Base-by-base conservation (phyloP, 768 basidiomycete species). In the Russula brevipes region DNA sequence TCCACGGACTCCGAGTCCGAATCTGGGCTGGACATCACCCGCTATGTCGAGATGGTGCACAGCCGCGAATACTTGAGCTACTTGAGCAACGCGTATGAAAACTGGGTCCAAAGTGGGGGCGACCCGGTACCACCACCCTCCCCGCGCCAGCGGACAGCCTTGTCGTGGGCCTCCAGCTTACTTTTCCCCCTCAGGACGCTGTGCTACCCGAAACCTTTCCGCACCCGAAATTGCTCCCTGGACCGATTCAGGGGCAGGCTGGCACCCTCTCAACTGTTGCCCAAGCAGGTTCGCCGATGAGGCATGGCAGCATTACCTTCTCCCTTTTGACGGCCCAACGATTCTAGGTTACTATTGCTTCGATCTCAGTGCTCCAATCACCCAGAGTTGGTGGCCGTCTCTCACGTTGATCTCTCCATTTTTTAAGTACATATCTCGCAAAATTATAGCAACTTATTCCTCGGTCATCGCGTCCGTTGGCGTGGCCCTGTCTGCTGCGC, bases 171-270 rank as follows among this genome's bases (percentile, higher is more conserved):
- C 17, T 14, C 2, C 38, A 1, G 30, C 59, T 54, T 8, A 54
- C 52, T 5, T 8, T n/a, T 50, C 24, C 7, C 5, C 24, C 24
- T 41, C 51, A 63, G 62, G 45, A 58, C 7, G 72, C 71, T 0
- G 73, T 75, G 10, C 50, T 75, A 5, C 75, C 75, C 0, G 73
- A 76, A 24, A 68, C 71, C 6, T 76, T 76, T 41, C 60, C 69
- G 5, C 72, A 73, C n/a, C 58, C 35, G 0, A 67, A 67, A 53
- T 59, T 73, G 5, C 60, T 69, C 10, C 57, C 58, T 41, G 61
- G 54, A 5, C 19, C 49, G 3, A 47, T 44, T 3, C 36, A 19
- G 14, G 47, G 55, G 9, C 54, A 53, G n/a, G 16, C 54, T 3
- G 51, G 51, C 9, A 30, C 38, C 2, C 55, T 67, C 45, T 63